phyloP scores from a whole-genome alignment of 306 rosid species.

The Pueraria montana region DNA sequence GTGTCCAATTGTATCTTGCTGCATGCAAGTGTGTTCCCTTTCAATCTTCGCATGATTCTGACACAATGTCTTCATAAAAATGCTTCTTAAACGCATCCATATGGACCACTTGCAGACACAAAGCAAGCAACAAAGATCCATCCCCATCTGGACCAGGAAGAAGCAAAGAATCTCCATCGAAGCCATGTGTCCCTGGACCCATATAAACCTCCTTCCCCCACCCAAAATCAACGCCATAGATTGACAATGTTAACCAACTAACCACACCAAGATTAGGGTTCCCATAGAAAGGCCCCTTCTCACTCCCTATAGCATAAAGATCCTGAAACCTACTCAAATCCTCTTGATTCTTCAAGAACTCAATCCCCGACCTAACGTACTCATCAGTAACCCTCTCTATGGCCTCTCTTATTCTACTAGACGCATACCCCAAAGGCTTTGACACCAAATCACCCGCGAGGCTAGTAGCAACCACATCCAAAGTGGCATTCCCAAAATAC shows the following conservation, averaged over 20 bases:
- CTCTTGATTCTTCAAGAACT: constrained; percentile 55
- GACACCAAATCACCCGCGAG: constrained; percentile 58
- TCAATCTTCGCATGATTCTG: not conserved
- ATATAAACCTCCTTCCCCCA: constrained; percentile 22
- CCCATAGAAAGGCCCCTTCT: constrained; percentile 53
- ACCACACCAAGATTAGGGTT: constrained; percentile 33
- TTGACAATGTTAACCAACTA: not conserved
- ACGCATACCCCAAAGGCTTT: constrained; percentile 65
- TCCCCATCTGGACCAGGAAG: constrained; percentile 13
- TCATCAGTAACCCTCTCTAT: constrained; percentile 61
- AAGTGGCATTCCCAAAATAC: constrained; percentile 67
- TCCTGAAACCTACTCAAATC: constrained; percentile 66
- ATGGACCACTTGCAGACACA: not conserved
- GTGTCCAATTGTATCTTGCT: not conserved
- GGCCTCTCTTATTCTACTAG: constrained; percentile 64
- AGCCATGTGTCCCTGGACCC: not conserved
- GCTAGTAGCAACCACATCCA: constrained; percentile 61
- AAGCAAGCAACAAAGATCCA: not conserved
- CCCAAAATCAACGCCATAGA: constrained; percentile 8
- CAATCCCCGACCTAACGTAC: constrained; percentile 55
- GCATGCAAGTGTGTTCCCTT: constrained; percentile 15
- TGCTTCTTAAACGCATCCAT: constrained; percentile 6
- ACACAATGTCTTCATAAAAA: not conserved
- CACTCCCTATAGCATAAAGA: constrained; percentile 49
- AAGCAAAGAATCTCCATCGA: constrained; percentile 18